These are phyloP conservation scores for Fonsecaea pedrosoi DNA, from an alignment of 2,329 filamentous ascomycete species.

Conservation along the genomic window DNA sequence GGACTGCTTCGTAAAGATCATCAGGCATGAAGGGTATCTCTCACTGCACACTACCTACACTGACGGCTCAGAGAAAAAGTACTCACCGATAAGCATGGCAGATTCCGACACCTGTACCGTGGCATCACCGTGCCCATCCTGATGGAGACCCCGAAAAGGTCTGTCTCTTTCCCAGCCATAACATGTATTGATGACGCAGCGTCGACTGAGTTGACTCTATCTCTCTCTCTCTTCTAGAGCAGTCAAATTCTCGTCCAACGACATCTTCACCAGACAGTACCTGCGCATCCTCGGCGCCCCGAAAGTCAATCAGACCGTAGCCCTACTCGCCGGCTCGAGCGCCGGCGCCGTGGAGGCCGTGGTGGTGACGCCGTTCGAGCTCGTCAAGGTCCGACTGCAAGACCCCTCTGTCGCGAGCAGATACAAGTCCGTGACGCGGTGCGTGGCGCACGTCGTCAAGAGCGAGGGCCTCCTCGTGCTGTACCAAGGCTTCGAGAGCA, in stretches of 20 bases:
- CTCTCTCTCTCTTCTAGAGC: neutral
- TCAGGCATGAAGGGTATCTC: neutral
- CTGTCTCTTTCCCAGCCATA: too few relatives aligned
- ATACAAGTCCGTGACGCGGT: neutral
- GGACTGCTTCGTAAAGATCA: neutral
- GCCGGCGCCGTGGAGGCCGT: neutral
- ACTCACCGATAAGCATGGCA: neutral
- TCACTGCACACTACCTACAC: neutral
- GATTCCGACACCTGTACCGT: neutral
- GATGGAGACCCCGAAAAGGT: neutral
- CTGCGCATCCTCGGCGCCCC: neutral
- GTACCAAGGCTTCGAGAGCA: conserved; percentile 6
- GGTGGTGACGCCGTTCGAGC: neutral
- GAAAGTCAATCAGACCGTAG: neutral
- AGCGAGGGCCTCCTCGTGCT: neutral
- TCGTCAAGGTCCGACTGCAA: neutral
- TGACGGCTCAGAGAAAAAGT: neutral
- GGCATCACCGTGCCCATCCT: neutral
- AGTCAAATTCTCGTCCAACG: neutral
- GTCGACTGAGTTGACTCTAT: neutral
- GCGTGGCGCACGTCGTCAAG: neutral
- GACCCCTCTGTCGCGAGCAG: neutral
- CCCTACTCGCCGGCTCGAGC: neutral
- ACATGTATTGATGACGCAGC: neutral
- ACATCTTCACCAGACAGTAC: neutral